These are phyloP conservation scores for Myriosclerotinia duriaeana DNA, from an alignment of 2,329 filamentous ascomycete species.

Conservation along the genomic window DNA sequence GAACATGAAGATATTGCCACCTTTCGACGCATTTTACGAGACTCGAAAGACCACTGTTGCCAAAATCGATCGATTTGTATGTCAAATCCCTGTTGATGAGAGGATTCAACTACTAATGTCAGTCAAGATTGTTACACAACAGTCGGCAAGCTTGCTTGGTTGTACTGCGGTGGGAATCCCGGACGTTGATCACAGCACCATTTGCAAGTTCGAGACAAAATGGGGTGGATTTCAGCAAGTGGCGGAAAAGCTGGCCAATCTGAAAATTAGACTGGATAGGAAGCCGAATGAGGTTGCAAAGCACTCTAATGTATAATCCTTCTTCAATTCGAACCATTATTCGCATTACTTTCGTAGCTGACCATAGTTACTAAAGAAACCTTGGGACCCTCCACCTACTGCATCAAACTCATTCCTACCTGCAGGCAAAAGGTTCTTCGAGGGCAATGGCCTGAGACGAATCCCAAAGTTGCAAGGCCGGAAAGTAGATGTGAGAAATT, in stretches of 20 bases:
- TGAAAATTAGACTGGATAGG: background rate
- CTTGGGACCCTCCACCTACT: too few relatives aligned
- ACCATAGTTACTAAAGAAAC: background rate
- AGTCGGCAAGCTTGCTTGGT: background rate
- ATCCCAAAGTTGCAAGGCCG: background rate
- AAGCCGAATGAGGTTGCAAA: background rate
- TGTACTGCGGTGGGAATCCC: background rate
- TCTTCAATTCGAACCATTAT: background rate
- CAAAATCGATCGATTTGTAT: background rate
- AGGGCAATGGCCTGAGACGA: background rate
- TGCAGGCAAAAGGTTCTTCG: constrained; percentile 1
- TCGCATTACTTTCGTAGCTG: background rate
- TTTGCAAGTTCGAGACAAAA: constrained; percentile 12
- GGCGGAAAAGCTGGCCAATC: background rate
- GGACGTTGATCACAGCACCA: constrained; percentile 4
- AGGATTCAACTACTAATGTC: background rate
- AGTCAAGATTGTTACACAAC: constrained; percentile 2
- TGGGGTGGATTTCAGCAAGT: constrained; percentile 4
- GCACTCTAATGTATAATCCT: background rate
- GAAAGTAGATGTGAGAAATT: background rate
- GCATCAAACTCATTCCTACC: background rate
- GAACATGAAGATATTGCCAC: background rate
- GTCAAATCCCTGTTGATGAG: background rate
- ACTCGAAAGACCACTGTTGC: background rate
- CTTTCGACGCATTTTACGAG: background rate